Evolutionary conservation across 352 stramenopile genomes (phyloP), one percentile per base, ranked within the genome.

Genomic region (Phytophthora citricola): DNA sequence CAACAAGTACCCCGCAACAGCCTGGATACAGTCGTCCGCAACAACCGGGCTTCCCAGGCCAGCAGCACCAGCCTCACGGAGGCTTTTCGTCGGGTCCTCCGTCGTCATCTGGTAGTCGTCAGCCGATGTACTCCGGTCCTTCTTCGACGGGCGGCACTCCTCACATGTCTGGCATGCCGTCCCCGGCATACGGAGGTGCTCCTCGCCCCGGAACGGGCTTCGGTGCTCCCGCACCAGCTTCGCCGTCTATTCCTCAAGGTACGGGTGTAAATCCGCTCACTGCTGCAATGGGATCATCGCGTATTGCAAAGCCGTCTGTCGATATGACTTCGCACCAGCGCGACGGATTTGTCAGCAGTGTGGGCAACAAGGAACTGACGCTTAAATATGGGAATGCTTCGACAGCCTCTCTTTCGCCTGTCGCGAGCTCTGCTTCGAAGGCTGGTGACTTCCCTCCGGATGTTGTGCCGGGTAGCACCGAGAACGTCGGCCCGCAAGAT

Each of bases 301-400:
- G 86, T 36, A 94, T 95, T 61, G 72, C 81, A 11, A 95, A 87
- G 52, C 82, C 81, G 12, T 91, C 85, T 44, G 88, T 94, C 59
- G 85, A 96, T 66, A 93, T 96, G 70, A 81, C 61, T 40, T 81
- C 82, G 56, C 83, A 92, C 45, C 89, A 93, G 66, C 90, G 89
- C 59, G 88, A 96, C 38, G 85, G 88, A 0, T 96, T 96, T 40
- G 73, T 93, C 2, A 96, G 78, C 56, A 94, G 86, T 60, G 88
- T 91, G 44, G 85, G 85, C 52, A 94, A 96, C 82, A 93, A 92
- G 75, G 83, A 93, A 69, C 69, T 94, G 55, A 91, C 86, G 57
- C 66, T 83, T 38, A 96, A 96, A 81, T 96, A 96, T 70, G 86
- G 87, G 40, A 96, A 96, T 74, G 56, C 71, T 39, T 85, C 81